These are phyloP conservation scores for Endothia cerciana DNA, from an alignment of 2,329 filamentous ascomycete genomes.

Conservation along the genomic window DNA sequence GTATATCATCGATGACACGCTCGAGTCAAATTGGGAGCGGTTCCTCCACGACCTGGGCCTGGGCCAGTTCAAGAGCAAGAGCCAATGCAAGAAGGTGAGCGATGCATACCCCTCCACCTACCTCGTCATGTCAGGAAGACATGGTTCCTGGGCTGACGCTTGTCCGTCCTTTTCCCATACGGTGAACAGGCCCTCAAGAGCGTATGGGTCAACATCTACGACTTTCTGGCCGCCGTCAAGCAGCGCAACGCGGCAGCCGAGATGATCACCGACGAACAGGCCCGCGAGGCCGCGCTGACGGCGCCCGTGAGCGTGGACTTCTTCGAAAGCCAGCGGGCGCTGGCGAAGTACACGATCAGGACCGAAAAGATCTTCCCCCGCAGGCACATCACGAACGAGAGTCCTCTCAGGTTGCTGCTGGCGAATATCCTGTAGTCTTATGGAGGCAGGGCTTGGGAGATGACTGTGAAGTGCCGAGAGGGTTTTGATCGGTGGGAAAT, in stretches of 20 bases:
- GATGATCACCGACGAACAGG: background rate
- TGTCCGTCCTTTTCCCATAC: background rate
- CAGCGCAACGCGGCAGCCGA: constrained; percentile 11
- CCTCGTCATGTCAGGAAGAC: background rate
- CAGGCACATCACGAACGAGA: constrained; percentile 44
- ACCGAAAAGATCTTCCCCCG: constrained; percentile 50
- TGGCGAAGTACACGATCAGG: constrained; percentile 42
- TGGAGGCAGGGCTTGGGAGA: background rate
- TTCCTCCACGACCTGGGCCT: constrained; percentile 49
- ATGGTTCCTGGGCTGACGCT: background rate
- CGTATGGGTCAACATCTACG: constrained; percentile 53
- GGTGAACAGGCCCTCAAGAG: constrained; percentile 43
- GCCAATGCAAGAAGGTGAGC: constrained; percentile 48
- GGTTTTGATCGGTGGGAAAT: background rate
- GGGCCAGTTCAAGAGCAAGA: constrained; percentile 46
- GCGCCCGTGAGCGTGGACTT: constrained; percentile 34
- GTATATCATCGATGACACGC: constrained; percentile 33
- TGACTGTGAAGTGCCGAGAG: background rate
- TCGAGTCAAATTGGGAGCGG: constrained; percentile 48
- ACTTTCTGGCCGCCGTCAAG: constrained; percentile 47
- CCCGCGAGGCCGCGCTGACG: background rate
- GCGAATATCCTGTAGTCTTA: constrained; percentile 36
- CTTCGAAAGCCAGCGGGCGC: constrained; percentile 39
- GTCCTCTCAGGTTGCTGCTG: constrained; percentile 45
- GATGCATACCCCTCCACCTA: background rate